These are phyloP conservation scores for Mollisiaceae sp. DNA, from an alignment of 2,329 filamentous ascomycete genomes.

Conservation along the genomic window DNA sequence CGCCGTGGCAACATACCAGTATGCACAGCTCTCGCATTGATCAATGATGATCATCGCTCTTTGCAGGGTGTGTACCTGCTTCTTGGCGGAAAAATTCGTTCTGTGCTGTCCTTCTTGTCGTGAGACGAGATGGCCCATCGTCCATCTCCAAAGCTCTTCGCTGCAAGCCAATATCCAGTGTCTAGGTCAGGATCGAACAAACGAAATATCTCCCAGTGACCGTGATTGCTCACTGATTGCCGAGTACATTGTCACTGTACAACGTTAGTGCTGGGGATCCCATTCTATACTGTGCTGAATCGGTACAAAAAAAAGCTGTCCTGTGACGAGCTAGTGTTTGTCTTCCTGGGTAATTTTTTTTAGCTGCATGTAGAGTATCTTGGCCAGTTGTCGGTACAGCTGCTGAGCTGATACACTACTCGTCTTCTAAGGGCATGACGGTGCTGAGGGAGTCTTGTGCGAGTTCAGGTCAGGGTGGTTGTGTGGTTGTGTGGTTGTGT, in stretches of 20 bases:
- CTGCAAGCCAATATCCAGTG: too few relatives aligned
- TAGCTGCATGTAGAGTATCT: constrained; percentile 2
- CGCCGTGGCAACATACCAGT: not conserved
- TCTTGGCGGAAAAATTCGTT: constrained; percentile 6
- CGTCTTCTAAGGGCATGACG: not conserved
- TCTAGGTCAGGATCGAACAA: not conserved
- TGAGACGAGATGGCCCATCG: not conserved
- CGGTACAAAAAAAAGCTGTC: not conserved
- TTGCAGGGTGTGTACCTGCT: constrained; percentile 10
- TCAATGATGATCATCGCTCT: not conserved
- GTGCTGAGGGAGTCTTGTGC: not conserved
- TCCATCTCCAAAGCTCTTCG: too few relatives aligned
- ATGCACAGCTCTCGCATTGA: not conserved
- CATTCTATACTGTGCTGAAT: not conserved
- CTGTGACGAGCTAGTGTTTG: not conserved
- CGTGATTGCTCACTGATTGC: too few relatives aligned
- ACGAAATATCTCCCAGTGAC: too few relatives aligned
- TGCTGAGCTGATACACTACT: not conserved
- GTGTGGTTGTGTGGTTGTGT: too few relatives aligned
- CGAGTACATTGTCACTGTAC: too few relatives aligned
- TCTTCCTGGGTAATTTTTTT: not conserved
- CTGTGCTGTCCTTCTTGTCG: not conserved
- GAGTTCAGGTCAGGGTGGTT: not conserved
- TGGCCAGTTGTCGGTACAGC: not conserved
- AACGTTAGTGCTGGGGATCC: not conserved